phyloP scores from a whole-genome alignment of 2,329 filamentous ascomycete genomes.

The Trichoderma simmonsii region DNA sequence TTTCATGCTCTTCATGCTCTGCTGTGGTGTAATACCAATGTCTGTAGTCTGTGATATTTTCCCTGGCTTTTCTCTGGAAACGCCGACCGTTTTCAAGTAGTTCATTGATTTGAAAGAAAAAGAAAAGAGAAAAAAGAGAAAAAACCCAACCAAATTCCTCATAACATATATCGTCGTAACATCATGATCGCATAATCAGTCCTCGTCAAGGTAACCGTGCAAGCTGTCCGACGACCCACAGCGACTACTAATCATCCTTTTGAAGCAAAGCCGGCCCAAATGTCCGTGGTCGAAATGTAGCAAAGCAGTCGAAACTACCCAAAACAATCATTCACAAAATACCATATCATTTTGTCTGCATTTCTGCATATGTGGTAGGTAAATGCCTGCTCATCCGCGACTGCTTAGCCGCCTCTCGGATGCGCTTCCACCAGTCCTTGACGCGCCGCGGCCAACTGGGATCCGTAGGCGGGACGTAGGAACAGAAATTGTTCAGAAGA shows the following conservation, averaged over 20 bases:
- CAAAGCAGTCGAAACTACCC: not conserved
- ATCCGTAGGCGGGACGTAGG: conserved; percentile 28
- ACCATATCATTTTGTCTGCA: conserved; percentile 29
- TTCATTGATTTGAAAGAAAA: no score
- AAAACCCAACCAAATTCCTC: not conserved
- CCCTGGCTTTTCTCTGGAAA: not conserved
- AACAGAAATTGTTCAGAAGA: conserved; percentile 30
- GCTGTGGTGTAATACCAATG: not conserved
- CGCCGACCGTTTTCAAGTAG: not conserved
- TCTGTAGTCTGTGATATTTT: not conserved
- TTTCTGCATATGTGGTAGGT: conserved; percentile 33
- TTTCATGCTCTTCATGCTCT: not conserved
- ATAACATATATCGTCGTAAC: not conserved
- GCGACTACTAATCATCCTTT: not conserved
- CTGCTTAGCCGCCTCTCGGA: conserved; percentile 35
- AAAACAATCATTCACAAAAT: not conserved
- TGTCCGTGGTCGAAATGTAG: not conserved
- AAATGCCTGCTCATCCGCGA: conserved; percentile 35
- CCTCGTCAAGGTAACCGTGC: not conserved
- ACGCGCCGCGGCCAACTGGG: conserved; percentile 31
- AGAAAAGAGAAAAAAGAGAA: not conserved
- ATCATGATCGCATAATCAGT: not conserved
- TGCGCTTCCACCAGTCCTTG: conserved; percentile 35
- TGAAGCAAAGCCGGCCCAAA: not conserved
- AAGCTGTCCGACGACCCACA: not conserved